A percentile compares a stretch with the other conserved stretches of the same genome.
Conservation (phyloP, 1,284 basidiomycete genomes). For the Cutaneotrichosporon sp. region DNA sequence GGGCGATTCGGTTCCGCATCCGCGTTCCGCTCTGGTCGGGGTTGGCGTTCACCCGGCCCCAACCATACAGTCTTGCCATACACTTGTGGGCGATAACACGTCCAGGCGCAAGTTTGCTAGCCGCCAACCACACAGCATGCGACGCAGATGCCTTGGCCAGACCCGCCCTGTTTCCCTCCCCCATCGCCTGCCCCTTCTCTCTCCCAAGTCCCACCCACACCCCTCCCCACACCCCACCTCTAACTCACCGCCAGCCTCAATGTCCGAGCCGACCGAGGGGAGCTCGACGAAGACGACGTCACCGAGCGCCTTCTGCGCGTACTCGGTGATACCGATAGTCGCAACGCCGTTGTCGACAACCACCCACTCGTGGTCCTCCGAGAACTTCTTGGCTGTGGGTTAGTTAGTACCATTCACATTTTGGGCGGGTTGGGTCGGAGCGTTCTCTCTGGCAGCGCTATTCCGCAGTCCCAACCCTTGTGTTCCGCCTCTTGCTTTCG, state of each 20-base stretch:
- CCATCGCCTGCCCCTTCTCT: too few species aligned
- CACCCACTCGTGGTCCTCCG: slow-evolving; percentile 88
- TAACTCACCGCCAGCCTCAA: slow-evolving; percentile 72
- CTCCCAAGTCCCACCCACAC: too few species aligned
- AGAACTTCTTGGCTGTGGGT: slow-evolving; percentile 59
- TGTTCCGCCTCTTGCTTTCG: too few species aligned
- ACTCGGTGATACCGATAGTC: slow-evolving; percentile 84
- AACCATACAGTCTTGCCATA: too few species aligned
- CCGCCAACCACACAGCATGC: background rate
- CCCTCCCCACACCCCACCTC: too few species aligned
- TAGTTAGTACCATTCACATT: slow-evolving; percentile 56
- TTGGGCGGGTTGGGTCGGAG: background rate
- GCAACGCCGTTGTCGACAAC: slow-evolving; percentile 81
- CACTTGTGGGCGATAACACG: too few species aligned
- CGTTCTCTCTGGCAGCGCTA: too few species aligned
- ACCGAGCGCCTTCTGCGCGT: slow-evolving; percentile 88
- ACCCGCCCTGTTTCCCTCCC: too few species aligned
- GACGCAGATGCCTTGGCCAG: too few species aligned
- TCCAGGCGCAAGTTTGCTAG: background rate
- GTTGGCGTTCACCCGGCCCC: background rate
- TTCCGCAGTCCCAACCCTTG: too few species aligned
- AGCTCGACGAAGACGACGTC: slow-evolving; percentile 98
- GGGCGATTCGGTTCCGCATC: background rate
- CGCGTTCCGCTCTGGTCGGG: background rate
- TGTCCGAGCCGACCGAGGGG: slow-evolving; percentile 66